A percentile compares a stretch with the other conserved stretches of the same genome.
phyloP scores from a whole-genome alignment of 192 early-diverging fungal genomes.

The Geranomyces variabilis region DNA sequence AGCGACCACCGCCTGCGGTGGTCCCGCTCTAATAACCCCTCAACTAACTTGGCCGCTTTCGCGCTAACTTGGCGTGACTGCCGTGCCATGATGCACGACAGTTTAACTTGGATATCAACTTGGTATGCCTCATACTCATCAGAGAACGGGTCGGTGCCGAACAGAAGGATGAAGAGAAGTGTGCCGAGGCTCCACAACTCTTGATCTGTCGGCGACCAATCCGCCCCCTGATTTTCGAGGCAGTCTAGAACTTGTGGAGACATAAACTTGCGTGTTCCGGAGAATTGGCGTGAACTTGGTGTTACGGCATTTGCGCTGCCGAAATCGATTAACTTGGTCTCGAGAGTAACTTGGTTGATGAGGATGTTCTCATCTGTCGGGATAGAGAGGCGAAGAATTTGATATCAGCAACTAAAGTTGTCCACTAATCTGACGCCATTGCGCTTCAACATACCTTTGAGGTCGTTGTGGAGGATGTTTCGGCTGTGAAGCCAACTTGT shows the following conservation, averaged over 20 bases:
- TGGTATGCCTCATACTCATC: constrained; percentile 53
- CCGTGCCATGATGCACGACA: too few relatives aligned
- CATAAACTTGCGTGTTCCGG: constrained; percentile 62
- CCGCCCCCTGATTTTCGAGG: constrained; percentile 29
- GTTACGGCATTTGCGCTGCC: too few relatives aligned
- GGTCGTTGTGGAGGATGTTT: constrained; percentile 59
- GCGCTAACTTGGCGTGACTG: too few relatives aligned
- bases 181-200: constrained; percentile 64
- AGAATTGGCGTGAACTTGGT: constrained; percentile 49
- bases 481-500: constrained; percentile 39
- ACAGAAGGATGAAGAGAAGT: constrained; percentile 57
- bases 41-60: too few relatives aligned
- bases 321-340: constrained; percentile 63
- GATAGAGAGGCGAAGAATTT: neutral
- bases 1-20: too few relatives aligned
- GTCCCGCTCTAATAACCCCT: too few relatives aligned
- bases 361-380: constrained; percentile 60
- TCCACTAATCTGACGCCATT: neutral
- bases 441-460: constrained; percentile 51
- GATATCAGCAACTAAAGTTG: neutral
- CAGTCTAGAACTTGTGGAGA: constrained; percentile 58
- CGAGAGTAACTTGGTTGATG: constrained; percentile 50
- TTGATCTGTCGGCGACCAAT: constrained; percentile 43
- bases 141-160: constrained; percentile 61
- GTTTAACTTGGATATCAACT: constrained; percentile 35